A percentile compares a stretch with the other conserved stretches of the same genome.
Conservation (phyloP, 441 rosid genomes). For the Melastoma candidum region DNA sequence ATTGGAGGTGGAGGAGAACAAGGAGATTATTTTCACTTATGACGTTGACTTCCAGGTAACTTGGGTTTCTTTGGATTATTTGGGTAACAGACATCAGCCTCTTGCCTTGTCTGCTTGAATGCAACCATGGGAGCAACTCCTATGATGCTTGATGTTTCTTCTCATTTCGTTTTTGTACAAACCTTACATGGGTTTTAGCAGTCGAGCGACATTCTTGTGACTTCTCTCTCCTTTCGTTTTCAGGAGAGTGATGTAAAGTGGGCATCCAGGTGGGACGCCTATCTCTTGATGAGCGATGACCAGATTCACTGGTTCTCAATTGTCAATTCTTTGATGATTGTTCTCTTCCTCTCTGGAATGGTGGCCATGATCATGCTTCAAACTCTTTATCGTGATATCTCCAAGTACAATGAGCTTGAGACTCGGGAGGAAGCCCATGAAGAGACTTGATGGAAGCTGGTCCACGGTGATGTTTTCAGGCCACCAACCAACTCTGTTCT, state of each 20-base stretch:
- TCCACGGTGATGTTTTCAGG: conserved; percentile 15
- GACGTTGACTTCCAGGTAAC: no score
- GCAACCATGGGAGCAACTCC: no score
- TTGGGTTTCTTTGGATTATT: no score
- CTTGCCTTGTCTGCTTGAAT: no score
- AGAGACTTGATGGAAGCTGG: conserved; percentile 16
- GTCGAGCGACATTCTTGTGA: no score
- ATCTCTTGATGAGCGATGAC: conserved; percentile 15
- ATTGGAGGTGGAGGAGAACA: no score
- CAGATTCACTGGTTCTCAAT: neutral
- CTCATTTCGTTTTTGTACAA: no score
- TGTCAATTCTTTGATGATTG: conserved; percentile 5
- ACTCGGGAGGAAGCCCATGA: conserved; percentile 18
- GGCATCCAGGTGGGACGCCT: conserved; percentile 20
- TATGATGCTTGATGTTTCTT: no score
- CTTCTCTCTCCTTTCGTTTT: neutral
- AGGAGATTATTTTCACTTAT: no score
- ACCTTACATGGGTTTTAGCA: no score
- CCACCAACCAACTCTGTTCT: no score
- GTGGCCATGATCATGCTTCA: conserved; percentile 19
- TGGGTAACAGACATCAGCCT: no score
- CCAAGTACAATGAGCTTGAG: conserved; percentile 19
- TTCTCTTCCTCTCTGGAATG: conserved; percentile 20
- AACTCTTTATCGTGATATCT: conserved; percentile 17
- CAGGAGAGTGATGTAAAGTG: conserved; percentile 20